Base-by-base conservation (phyloP, 257 asterid genomes). In the Hygrophila difformis region DNA sequence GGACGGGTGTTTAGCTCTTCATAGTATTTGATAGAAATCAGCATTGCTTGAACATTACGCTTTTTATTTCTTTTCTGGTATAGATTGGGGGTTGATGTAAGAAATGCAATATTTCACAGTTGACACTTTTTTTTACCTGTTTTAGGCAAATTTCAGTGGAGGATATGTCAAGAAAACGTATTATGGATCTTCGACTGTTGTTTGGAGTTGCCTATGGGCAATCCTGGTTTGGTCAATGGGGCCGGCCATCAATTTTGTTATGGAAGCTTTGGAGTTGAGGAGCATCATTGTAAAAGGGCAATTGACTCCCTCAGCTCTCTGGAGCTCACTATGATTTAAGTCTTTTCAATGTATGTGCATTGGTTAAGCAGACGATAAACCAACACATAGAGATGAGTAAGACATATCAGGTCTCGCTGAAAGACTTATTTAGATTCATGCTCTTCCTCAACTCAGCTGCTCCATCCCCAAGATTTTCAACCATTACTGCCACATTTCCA, bases 151-250 rank as follows among this genome's bases (percentile, higher is more conserved):
- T 91, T 56, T 63, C 99, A 14, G 92, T 86, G 5, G 94, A 80
- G 40, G 99, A 91, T 73, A 50, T 72, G 47, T 86, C 95, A 18
- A 86, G 66, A 68, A 91, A 82, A 70, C 75, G 71, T 36, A 55
- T 12, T 49, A 76, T 82, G 86, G 99, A 91, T 20, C 74, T 86
- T 12, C 55, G 99, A n/a, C 67, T 91, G 75, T 83, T 91, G 19
- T 69, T 80, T 31, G 95, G 96, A 23, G 65, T 86, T 38, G 80
- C 99, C 19, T 91, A 91, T 34, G 99, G 96, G 4, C 72, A 73
- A 52, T 63, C 95, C 2, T 91, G 99, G 99, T 91, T 91, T 31
- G 91, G 95, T 17, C 69, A 64, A 55, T 91, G 99, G 99, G 95
- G 88, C 2, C 86, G 95, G 88, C 2, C 86, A 86, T 54, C 72